These are phyloP conservation scores for Kwoniella europaea DNA, from an alignment of 768 basidiomycete genomes.

Conservation along the genomic window DNA sequence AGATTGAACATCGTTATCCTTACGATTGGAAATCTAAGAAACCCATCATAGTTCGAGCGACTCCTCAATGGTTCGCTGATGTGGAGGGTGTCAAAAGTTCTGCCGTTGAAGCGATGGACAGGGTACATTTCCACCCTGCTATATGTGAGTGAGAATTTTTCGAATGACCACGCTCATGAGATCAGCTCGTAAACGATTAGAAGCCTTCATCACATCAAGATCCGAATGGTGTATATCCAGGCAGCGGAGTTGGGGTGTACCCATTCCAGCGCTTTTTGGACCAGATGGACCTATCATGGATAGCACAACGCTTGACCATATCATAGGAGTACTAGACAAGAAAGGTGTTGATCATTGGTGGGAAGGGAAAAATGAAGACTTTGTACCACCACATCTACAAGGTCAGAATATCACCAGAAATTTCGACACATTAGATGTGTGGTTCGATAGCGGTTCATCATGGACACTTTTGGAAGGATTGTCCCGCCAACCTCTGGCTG, in stretches of 20 bases:
- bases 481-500: constrained; percentile 62
- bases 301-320: constrained; percentile 70
- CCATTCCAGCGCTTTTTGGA: constrained; percentile 85
- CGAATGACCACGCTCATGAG: constrained; percentile 4
- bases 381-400: constrained; percentile 69
- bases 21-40: constrained; percentile 96
- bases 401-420: constrained; percentile 73
- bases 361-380: constrained; percentile 80
- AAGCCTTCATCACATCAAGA: constrained; percentile 80
- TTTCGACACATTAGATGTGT: constrained; percentile 96
- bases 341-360: constrained; percentile 89
- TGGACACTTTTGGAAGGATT: constrained; percentile 75
- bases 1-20: constrained; percentile 84
- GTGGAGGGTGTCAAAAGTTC: constrained; percentile 78
- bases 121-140: constrained; percentile 76
- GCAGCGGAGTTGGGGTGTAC: constrained; percentile 96
- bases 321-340: constrained; percentile 72
- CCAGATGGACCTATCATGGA: constrained; percentile 70
- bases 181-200: constrained; percentile 82
- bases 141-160: constrained; percentile 64
- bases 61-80: constrained; percentile 97
- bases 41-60: constrained; percentile 88
- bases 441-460: constrained; percentile 96
- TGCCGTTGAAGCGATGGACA: constrained; percentile 71
- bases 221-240: constrained; percentile 99